Base-by-base conservation (phyloP, 2,329 filamentous ascomycete species). In the Aspergillus fumigatiaffinis region DNA sequence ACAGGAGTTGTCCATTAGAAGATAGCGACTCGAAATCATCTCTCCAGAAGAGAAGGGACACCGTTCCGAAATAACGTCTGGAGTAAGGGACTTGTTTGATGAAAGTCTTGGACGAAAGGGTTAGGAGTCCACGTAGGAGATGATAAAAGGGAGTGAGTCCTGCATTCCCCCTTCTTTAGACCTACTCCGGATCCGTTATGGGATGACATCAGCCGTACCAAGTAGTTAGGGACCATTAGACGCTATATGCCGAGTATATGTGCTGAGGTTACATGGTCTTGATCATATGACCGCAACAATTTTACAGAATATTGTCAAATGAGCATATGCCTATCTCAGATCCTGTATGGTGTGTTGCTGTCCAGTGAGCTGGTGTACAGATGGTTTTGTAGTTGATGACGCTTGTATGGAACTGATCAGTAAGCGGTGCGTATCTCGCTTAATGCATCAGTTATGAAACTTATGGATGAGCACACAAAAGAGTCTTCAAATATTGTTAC, bases 1-100 rank as follows among this genome's bases (percentile, higher is more conserved):
- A 38, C 14, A 38, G 14, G 14, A 38, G 14, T 14, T 46, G 21
- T 9, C 52, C 21, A 26, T 44, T 20, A 28, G 32, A 50, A 54
- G 41, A 41, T 20, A 50, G 28, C 52, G 32, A 48, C n/a, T 23
- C 25, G 32, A 50, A 17, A n/a, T 54, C 52, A 54, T 54, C 17
- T 48, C 41, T 50, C 6, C 17, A 21, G 20, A 41, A 54, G 21
- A 50, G 23, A 29, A 42, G 26, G 17, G 29, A 54, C 9, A 35
- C 42, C 2, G 44, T n/a, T 29, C 12, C 29, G 10, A 25, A 54
- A 54, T n/a, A 32, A 50, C 28, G 52, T 32, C n/a, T 44, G 52
- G 46, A 28, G 42, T 29, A 54, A 54, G 52, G 52, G 52, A 38
- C 25, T 14, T 7, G 20, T 21, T 20, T 46, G 10, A 49, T 14